phyloP scores from a whole-genome alignment of 768 basidiomycete species.

The Sistotremastrum suecicum region DNA sequence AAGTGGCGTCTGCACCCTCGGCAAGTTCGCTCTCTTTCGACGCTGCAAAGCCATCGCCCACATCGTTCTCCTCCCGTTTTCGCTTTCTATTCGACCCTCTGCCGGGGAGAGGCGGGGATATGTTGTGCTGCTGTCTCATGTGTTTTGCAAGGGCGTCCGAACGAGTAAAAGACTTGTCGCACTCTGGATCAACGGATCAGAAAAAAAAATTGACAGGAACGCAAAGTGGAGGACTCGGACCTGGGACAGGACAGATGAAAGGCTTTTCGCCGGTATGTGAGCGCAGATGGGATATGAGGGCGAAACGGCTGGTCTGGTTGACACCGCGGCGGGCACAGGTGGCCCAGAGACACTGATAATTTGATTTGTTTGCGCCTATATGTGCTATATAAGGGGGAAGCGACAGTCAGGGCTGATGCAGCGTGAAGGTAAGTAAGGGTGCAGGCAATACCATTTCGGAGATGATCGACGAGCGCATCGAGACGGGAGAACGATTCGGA shows the following conservation, averaged over 20 bases:
- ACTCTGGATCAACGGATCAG: slow-evolving; percentile 37
- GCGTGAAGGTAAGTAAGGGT: background rate
- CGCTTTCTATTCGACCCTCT: slow-evolving; percentile 53
- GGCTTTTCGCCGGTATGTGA: slow-evolving; percentile 94
- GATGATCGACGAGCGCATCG: slow-evolving; percentile 65
- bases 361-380: slow-evolving; percentile 72
- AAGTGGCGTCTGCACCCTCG: too few species aligned
- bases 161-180: slow-evolving; percentile 89
- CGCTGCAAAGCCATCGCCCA: slow-evolving; percentile 1
- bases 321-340: slow-evolving; percentile 69
- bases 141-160: slow-evolving; percentile 90
- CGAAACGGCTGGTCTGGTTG: slow-evolving; percentile 78
- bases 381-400: slow-evolving; percentile 36
- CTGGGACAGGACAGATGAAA: slow-evolving; percentile 68
- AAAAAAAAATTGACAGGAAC: background rate
- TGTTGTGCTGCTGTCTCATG: slow-evolving; percentile 78
- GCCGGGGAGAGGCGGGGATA: slow-evolving; percentile 57
- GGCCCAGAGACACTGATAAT: slow-evolving; percentile 83
- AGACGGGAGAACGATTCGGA: slow-evolving; percentile 58
- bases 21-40: too few species aligned
- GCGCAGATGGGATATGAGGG: slow-evolving; percentile 79
- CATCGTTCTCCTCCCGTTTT: slow-evolving; percentile 32
- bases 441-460: slow-evolving; percentile 53
- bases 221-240: slow-evolving; percentile 26
- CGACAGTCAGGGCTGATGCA: background rate